Base-by-base conservation (phyloP, 176 grass and related monocot genomes). In the Aegilops umbellulata region DNA sequence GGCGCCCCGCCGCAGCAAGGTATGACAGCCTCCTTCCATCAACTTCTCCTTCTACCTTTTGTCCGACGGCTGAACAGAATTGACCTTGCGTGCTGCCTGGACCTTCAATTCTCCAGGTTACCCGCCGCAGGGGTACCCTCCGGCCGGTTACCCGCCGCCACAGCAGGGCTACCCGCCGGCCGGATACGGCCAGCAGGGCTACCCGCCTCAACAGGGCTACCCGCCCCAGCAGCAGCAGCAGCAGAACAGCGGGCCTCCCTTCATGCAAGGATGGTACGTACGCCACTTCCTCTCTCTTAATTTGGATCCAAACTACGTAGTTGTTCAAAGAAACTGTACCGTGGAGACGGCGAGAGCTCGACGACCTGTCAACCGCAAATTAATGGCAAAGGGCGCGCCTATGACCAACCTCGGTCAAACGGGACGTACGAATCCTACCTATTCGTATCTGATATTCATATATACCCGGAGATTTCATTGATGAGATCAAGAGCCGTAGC, bases 1-100 rank as follows among this genome's bases (percentile, higher is more conserved):
- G 89, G 92, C 87, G 92, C 86, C 64, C 92, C 92, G 78, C 92
- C 92, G 76, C 89, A 88, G 69, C 92, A 94, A 89, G 92, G 92
- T 94, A 65, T 19, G 49, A 4, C 55, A 60, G 19, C 39, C 39
- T 22, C 32, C 16, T 32, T 69, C 49, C 24, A 10, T 60, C 5
- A 17, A 4, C 74, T 42, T 62, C 38, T 32, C 24, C 29, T 32
- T 16, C 60, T 63, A 51, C 19, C 38, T 73, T 12, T 27, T 49
- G 23, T 16, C n/a, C 31, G 20, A 17, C 19, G 11, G 7, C 23
- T 20, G 7, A 76, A 73, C 69, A 70, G 12, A 68, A 69, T 80
- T 22, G 71, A 74, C 71, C 71, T 74, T 51, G 49, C 16, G 16
- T 76, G 74, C 2, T 16, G 26, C 74, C 11, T 86, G 80, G 79